phyloP scores from a whole-genome alignment of 495 filamentous ascomycete genomes.

The Hyphodiscus hymeniophilus region DNA sequence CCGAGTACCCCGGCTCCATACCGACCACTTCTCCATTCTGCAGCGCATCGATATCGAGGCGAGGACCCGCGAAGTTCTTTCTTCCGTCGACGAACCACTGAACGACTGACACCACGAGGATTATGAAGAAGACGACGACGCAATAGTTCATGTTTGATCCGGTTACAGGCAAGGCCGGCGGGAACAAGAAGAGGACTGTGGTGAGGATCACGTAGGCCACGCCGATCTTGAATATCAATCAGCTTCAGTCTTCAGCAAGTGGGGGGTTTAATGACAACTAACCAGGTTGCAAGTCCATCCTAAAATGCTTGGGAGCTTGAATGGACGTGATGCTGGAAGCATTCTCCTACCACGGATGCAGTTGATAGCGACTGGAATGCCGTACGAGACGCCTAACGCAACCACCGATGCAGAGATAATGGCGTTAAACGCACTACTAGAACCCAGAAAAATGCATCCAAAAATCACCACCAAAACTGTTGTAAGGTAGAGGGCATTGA shows the following conservation, averaged over 20 bases:
- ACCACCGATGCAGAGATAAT: constrained; percentile 67
- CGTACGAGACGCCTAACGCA: constrained; percentile 62
- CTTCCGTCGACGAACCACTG: constrained; percentile 69
- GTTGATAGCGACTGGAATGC: constrained; percentile 62
- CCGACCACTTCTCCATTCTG: constrained; percentile 26
- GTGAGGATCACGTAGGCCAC: constrained; percentile 57
- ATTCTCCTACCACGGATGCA: constrained; percentile 54
- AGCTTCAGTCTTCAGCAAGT: constrained; percentile 1
- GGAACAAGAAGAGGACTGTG: constrained; percentile 70
- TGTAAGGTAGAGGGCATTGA: constrained; percentile 65
- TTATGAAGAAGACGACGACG: constrained; percentile 60
- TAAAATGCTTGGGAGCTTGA: constrained; percentile 46
- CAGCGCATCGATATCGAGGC: constrained; percentile 40
- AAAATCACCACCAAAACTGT: constrained; percentile 56
- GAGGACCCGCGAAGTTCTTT: constrained; percentile 61
- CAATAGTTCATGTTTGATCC: constrained; percentile 68
- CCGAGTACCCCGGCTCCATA: constrained; percentile 13
- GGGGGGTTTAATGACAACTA: too few relatives aligned
- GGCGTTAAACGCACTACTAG: constrained; percentile 55
- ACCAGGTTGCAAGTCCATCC: constrained; percentile 58
- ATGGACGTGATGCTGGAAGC: constrained; percentile 51
- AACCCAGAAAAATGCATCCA: constrained; percentile 69
- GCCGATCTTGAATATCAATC: constrained; percentile 39
- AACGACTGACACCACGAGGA: constrained; percentile 53
- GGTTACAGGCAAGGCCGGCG: constrained; percentile 56